These are phyloP conservation scores for Torrubiella hemipterigena DNA, from an alignment of 2,329 filamentous ascomycete genomes.

Conservation along the genomic window DNA sequence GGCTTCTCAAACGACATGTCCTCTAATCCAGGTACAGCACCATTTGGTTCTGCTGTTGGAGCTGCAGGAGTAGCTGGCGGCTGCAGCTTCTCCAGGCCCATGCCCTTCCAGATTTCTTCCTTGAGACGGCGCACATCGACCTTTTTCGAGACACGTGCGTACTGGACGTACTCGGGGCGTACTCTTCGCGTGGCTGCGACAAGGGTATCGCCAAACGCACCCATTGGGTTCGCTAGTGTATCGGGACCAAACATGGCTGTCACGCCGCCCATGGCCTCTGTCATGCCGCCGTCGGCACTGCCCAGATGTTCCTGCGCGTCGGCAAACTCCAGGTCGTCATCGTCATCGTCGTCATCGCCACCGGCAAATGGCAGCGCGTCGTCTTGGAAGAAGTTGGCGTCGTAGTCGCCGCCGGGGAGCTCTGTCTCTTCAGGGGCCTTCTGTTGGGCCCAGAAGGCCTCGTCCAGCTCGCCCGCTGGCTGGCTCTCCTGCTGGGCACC, in stretches of 20 bases:
- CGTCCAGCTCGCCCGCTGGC: constrained; percentile 72
- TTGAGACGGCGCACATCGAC: constrained; percentile 58
- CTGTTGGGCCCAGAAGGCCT: constrained; percentile 84
- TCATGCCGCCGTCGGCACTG: constrained; percentile 33
- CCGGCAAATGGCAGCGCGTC: constrained; percentile 60
- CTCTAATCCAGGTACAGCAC: constrained; percentile 12
- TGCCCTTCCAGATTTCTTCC: constrained; percentile 59
- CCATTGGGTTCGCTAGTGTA: constrained; percentile 26
- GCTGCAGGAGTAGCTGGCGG: constrained; percentile 7
- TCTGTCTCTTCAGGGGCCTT: constrained; percentile 51
- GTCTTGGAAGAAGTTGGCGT: constrained; percentile 96
- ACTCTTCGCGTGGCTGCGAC: constrained; percentile 53
- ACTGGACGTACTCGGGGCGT: constrained; percentile 58
- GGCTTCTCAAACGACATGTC: constrained; percentile 31
- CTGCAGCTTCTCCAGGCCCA: constrained; percentile 39
- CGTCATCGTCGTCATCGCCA: constrained; percentile 45
- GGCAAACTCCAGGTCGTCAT: constrained; percentile 63
- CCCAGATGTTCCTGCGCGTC: constrained; percentile 68
- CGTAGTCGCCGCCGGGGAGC: constrained; percentile 66
- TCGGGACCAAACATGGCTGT: constrained; percentile 39
- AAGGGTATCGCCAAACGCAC: constrained; percentile 52
- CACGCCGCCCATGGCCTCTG: constrained; percentile 33
- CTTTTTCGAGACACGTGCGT: constrained; percentile 59
- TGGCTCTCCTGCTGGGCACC: constrained; percentile 34
- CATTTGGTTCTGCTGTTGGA: constrained; percentile 21